Conservation (phyloP, 257 asterid genomes). For the Catharanthus roseus region DNA sequence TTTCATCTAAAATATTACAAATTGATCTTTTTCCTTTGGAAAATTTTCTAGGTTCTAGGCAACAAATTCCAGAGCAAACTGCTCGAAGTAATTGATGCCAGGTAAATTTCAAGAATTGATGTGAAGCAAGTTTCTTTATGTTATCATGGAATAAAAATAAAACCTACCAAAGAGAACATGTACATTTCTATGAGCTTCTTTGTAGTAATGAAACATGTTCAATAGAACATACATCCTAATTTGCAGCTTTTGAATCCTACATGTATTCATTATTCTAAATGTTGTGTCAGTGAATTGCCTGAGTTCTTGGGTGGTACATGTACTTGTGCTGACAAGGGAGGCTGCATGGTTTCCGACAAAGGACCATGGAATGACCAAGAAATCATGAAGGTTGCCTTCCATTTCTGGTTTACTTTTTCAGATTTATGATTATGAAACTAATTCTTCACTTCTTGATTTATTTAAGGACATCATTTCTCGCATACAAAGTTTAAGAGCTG, state of each 20-base stretch:
- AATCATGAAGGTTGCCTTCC: constrained; percentile 61
- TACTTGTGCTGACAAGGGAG: constrained; percentile 82
- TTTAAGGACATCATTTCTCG: neutral
- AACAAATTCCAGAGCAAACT: constrained; percentile 90
- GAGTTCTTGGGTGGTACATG: constrained; percentile 95
- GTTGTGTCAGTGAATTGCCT: constrained; percentile 67
- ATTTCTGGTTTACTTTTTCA: neutral
- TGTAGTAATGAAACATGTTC: neutral
- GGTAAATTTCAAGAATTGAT: constrained; percentile 32
- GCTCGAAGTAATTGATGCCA: constrained; percentile 86
- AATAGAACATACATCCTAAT: neutral
- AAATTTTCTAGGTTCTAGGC: constrained; percentile 58
- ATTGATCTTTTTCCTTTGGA: neutral
- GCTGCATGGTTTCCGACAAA: constrained; percentile 85
- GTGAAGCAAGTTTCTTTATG: neutral
- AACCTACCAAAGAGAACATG: neutral
- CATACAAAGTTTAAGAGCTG: neutral
- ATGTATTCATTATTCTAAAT: neutral
- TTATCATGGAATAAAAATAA: neutral
- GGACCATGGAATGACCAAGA: constrained; percentile 98
- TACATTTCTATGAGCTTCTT: neutral
- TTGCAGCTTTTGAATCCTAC: neutral
- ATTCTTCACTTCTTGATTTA: neutral
- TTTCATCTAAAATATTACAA: neutral
- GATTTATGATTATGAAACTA: neutral